A percentile compares a stretch with the other conserved stretches of the same genome.
phyloP scores from a whole-genome alignment of 306 rosid genomes.

The Prunus armeniaca region DNA sequence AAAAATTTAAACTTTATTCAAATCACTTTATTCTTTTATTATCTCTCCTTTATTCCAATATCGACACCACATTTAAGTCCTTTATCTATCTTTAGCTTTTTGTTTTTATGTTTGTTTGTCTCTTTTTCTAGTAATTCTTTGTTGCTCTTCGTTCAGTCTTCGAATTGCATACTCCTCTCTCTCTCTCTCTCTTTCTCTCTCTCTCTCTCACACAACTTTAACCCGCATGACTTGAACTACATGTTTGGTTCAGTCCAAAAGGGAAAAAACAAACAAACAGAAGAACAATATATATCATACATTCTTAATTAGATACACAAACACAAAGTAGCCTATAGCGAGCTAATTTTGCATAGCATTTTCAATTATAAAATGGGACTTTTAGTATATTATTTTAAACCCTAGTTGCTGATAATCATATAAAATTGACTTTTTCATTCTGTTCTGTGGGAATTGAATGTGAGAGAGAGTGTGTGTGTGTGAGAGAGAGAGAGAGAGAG shows the following conservation, averaged over 20 bases:
- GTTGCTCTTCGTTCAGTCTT: constrained; percentile 28
- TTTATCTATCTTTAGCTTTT: constrained; percentile 55
- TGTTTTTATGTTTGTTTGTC: constrained; percentile 58
- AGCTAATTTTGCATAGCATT: neutral
- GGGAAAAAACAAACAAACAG: too few relatives aligned
- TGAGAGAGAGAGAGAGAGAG: too few relatives aligned
- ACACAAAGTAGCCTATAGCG: too few relatives aligned
- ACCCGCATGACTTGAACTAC: too few relatives aligned
- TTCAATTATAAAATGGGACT: neutral
- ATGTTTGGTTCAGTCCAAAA: too few relatives aligned
- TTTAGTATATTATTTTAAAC: neutral
- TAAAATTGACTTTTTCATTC: neutral
- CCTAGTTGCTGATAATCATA: neutral
- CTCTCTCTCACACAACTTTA: neutral
- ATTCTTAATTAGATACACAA: too few relatives aligned
- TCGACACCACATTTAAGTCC: constrained; percentile 43
- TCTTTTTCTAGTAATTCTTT: constrained; percentile 48
- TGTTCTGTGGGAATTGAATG: neutral
- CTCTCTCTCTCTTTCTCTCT: neutral
- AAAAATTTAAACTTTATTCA: constrained; percentile 23
- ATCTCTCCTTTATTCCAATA: constrained; percentile 58
- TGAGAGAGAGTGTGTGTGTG: too few relatives aligned
- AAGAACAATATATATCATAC: too few relatives aligned
- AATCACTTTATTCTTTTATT: constrained; percentile 67
- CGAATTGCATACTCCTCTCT: neutral